phyloP scores from a whole-genome alignment of 169 alveolate species.

The Plasmodium yoelii region DNA sequence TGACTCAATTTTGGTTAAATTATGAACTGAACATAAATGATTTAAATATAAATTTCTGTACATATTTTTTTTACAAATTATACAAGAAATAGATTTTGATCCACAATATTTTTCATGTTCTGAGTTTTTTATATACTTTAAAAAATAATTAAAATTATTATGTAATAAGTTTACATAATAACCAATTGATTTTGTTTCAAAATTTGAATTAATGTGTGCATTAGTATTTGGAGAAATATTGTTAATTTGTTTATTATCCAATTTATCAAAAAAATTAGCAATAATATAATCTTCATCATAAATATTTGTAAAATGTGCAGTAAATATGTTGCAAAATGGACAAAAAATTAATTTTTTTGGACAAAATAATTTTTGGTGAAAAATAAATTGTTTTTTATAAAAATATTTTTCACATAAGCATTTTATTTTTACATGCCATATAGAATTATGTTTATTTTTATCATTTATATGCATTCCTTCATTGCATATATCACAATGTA shows the following conservation, averaged over 20 bases:
- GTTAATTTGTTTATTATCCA: conserved; percentile 9
- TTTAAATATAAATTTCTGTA: conserved; percentile 32
- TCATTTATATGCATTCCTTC: conserved; percentile 31
- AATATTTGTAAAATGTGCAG: conserved; percentile 11
- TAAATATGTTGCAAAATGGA: conserved; percentile 43
- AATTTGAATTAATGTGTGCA: not conserved
- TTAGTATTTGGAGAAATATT: not conserved
- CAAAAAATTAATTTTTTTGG: conserved; percentile 61
- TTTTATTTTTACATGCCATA: conserved; percentile 70
- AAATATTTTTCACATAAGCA: conserved; percentile 46
- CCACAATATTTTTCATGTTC: conserved; percentile 74
- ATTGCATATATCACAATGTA: conserved; percentile 62
- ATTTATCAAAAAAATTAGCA: conserved; percentile 47
- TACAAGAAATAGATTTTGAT: conserved; percentile 36
- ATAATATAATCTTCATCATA: conserved; percentile 54
- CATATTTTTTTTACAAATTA: conserved; percentile 30
- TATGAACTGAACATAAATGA: conserved; percentile 32
- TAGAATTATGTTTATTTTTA: conserved; percentile 23
- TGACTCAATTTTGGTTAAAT: conserved; percentile 38
- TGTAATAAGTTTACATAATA: conserved; percentile 26
- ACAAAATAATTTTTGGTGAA: conserved; percentile 66
- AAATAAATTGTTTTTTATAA: conserved; percentile 60
- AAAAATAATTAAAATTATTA: conserved; percentile 29
- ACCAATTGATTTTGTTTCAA: conserved; percentile 12
- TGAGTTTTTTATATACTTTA: conserved; percentile 40